phyloP scores from a whole-genome alignment of 768 basidiomycete species.

The Tricholoma terreum region DNA sequence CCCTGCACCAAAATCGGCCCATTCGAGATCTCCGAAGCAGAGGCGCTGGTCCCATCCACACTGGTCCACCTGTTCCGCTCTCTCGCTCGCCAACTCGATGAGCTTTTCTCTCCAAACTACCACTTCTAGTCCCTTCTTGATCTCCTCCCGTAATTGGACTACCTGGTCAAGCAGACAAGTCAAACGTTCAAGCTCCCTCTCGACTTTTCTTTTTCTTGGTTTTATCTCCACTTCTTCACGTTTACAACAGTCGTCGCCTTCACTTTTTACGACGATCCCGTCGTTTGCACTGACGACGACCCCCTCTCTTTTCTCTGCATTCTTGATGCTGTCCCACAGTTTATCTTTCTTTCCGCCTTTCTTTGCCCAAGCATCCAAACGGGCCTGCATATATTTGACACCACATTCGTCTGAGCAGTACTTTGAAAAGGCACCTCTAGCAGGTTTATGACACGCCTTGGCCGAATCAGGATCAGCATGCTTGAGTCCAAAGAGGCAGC shows the following conservation, averaged over 20 bases:
- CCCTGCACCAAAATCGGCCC: constrained; percentile 60
- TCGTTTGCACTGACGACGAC: constrained; percentile 49
- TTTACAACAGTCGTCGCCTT: constrained; percentile 21
- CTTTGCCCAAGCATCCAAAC: constrained; percentile 59
- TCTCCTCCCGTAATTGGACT: constrained; percentile 56
- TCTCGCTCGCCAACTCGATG: constrained; percentile 61
- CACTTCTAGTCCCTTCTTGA: constrained; percentile 68
- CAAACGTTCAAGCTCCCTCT: constrained; percentile 56
- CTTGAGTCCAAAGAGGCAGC: constrained; percentile 69
- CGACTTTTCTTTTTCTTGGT: constrained; percentile 43
- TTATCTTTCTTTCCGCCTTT: constrained; percentile 60
- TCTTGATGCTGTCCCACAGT: constrained; percentile 74
- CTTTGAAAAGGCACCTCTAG: constrained; percentile 81
- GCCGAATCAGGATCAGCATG: constrained; percentile 60
- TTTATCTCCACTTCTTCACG: constrained; percentile 20
- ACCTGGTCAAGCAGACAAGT: constrained; percentile 53
- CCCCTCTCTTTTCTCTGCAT: constrained; percentile 68
- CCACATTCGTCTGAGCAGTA: constrained; percentile 92
- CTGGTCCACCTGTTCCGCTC: constrained; percentile 59
- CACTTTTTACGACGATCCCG: constrained; percentile 18
- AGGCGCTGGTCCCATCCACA: constrained; percentile 92
- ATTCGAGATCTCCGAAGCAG: constrained; percentile 80
- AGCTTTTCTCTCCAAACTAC: constrained; percentile 69
- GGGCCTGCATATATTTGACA: constrained; percentile 63
- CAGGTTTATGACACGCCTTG: constrained; percentile 75